phyloP scores from a whole-genome alignment of 116 monocot genomes.

The Zostera marina region DNA sequence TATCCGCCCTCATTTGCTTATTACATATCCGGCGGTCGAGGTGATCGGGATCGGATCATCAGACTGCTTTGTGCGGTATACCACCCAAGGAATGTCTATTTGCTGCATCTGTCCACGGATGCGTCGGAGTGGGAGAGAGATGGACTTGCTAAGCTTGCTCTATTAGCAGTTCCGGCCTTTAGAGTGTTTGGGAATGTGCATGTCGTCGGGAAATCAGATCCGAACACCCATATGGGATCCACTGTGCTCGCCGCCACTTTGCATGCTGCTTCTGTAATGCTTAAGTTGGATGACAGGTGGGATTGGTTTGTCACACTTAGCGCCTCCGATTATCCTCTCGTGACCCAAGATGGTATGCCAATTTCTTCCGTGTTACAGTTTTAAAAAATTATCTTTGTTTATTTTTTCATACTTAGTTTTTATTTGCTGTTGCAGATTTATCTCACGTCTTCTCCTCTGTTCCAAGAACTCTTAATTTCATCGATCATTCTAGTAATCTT shows the following conservation, averaged over 20 bases:
- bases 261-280: constrained; percentile 51
- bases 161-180: constrained; percentile 39
- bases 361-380: not conserved
- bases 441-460: constrained; percentile 18
- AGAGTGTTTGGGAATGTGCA: constrained; percentile 65
- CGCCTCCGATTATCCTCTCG: constrained; percentile 68
- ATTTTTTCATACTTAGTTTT: not conserved
- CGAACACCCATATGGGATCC: constrained; percentile 59
- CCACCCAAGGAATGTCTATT: constrained; percentile 80
- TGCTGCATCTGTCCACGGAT: constrained; percentile 52
- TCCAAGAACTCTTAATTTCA: constrained; percentile 20
- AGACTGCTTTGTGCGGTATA: constrained; percentile 66
- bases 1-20: constrained; percentile 64
- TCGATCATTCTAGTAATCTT: constrained; percentile 18
- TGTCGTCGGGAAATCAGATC: constrained; percentile 47
- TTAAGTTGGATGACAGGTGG: constrained; percentile 47
- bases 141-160: constrained; percentile 18
- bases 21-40: constrained; percentile 41
- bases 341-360: constrained; percentile 78
- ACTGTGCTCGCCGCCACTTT: constrained; percentile 59
- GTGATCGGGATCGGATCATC: constrained; percentile 35
- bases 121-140: constrained; percentile 42
- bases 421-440: constrained; percentile 11
- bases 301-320: constrained; percentile 83
- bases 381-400: not conserved